Base-by-base conservation (phyloP, 805 yeast genomes). In the Yarrowia bubula region DNA sequence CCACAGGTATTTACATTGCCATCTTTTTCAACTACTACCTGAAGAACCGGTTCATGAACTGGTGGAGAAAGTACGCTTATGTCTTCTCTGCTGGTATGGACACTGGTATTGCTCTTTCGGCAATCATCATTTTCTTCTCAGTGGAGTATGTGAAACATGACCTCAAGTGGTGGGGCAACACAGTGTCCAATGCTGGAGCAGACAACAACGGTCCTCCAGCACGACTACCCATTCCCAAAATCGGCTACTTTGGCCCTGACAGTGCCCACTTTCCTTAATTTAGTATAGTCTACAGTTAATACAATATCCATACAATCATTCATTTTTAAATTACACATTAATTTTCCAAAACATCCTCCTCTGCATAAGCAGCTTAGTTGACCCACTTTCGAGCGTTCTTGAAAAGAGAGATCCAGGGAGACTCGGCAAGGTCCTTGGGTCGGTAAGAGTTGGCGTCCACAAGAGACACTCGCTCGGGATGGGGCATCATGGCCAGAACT, bases 401-500 rank as follows among this genome's bases (percentile, higher is more conserved):
- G 81, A 95, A 95, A 77, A 95, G 78, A 75, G 91, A 85, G 70
- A 95, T 85, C 99, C 99, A 95, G 60, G 99, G 99, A 64, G 97
- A 97, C 35, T 86, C 88, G 65, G 86, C 88, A 92, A 96, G 90
- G 65, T 80, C 79, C 31, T 78, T 81, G 61, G 83, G 85, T 66
- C 80, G 78, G 58, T 61, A 48, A 4, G 98, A 91, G 79, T 93
- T 93, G 65, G 96, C 81, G 76, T 90, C 97, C 74, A 87, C 80
- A 79, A 97, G 84, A 66, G 87, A 82, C 61, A 90, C 95, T 79
- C 99, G 90, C 79, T 95, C 99, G 28, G 99, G 99, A 76, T 95
- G 99, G 53, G 99, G 99, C 99, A 95, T 95, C 92, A 95, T 85
- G 4, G 98, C 98, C 71, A 95, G 80, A 3, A 95, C 98, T 76